These are phyloP conservation scores for Wickerhamomyces chaumierensis DNA, from an alignment of 805 yeast species.

Conservation along the genomic window DNA sequence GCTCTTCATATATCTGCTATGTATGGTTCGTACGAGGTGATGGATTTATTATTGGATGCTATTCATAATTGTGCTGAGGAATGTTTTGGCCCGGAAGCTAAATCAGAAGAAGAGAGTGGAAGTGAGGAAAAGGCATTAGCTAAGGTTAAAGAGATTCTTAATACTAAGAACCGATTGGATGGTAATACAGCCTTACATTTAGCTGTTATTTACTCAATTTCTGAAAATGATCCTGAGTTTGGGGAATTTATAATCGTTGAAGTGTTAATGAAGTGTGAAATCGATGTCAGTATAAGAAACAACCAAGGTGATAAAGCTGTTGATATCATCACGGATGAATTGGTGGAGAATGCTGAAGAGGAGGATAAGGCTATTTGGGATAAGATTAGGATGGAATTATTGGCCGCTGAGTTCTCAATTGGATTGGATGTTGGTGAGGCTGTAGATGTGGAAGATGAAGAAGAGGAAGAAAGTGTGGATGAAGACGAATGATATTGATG, in stretches of 20 bases:
- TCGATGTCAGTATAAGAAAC: conserved; percentile 39
- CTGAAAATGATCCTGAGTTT: conserved; percentile 66
- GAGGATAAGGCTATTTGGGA: neutral
- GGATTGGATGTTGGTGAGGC: neutral
- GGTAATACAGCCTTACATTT: conserved; percentile 86
- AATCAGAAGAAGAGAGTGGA: too few species aligned
- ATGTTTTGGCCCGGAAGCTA: too few species aligned
- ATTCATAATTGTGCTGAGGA: too few species aligned
- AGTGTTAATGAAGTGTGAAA: conserved; percentile 82
- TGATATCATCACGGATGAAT: neutral
- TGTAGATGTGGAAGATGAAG: neutral
- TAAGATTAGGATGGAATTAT: neutral
- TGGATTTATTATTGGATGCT: conserved; percentile 68
- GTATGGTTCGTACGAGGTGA: conserved; percentile 76
- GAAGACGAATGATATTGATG: neutral
- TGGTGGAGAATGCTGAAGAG: neutral
- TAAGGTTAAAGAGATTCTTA: conserved; percentile 58
- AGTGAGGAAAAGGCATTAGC: too few species aligned
- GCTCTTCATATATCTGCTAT: conserved; percentile 75
- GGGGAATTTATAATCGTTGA: conserved; percentile 71
- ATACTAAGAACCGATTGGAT: conserved; percentile 64
- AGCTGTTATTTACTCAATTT: conserved; percentile 60
- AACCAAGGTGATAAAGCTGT: conserved; percentile 43
- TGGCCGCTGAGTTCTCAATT: neutral
- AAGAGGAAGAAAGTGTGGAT: neutral